Evolutionary conservation across 2,329 filamentous ascomycete genomes (phyloP).

Genomic region (Penicillium sp.): DNA sequence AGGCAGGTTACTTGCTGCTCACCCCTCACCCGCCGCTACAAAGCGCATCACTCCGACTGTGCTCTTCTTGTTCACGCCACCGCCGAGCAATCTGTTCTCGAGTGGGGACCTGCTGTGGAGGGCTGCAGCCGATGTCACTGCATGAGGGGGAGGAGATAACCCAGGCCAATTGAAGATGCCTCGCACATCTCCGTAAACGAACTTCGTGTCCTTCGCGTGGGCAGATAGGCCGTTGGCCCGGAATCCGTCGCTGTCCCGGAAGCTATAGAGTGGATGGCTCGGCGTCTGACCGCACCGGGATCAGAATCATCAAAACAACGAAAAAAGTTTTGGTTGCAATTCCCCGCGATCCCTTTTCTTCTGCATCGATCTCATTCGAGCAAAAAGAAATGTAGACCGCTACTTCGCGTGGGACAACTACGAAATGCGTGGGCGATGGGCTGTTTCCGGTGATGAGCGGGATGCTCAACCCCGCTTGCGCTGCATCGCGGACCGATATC

Average conservation of each 20-base stretch:
- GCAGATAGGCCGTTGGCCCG: constrained; percentile 4
- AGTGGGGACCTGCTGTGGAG: no score
- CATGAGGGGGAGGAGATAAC: constrained; percentile 7
- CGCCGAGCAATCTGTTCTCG: no score
- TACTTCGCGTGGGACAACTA: no score
- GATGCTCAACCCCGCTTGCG: constrained; percentile 6
- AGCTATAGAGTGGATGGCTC: constrained; percentile 5
- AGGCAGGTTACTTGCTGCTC: no score
- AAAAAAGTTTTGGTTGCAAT: no score
- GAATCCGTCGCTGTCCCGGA: constrained; percentile 15
- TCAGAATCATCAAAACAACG: neutral
- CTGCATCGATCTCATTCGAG: no score
- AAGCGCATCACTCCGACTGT: no score
- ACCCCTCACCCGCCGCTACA: no score
- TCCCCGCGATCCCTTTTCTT: no score
- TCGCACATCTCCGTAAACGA: neutral
- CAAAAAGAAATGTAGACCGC: no score
- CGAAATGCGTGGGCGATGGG: constrained; percentile 3
- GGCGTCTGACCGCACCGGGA: neutral
- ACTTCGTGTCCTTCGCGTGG: neutral
- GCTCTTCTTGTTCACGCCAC: no score
- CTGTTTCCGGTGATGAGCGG: constrained; percentile 7
- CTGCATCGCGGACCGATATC: constrained; percentile 9
- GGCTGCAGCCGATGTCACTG: constrained; percentile 3
- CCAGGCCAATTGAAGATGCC: constrained; percentile 4